phyloP scores from a whole-genome alignment of 2,329 filamentous ascomycete genomes.

The Ascochyta koolunga region DNA sequence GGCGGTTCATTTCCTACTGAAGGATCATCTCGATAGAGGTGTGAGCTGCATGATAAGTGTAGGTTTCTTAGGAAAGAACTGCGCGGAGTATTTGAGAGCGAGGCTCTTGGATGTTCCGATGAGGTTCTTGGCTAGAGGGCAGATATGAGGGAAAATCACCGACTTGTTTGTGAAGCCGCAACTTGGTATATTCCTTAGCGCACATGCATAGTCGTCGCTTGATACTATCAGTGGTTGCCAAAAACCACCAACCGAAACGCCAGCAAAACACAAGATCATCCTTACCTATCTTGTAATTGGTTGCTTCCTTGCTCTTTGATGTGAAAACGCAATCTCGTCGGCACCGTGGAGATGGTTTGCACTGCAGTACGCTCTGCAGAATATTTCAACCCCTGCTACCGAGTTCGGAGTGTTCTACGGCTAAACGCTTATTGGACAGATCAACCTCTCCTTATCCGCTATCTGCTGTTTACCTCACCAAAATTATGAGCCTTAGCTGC shows the following conservation, averaged over 20 bases:
- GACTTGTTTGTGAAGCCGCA: neutral
- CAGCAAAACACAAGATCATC: neutral
- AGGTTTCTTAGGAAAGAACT: constrained; percentile 39
- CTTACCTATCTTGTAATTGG: neutral
- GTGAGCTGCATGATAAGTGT: constrained; percentile 34
- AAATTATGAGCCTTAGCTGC: constrained; percentile 9
- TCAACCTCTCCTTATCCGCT: constrained; percentile 27
- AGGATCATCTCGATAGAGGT: constrained; percentile 34
- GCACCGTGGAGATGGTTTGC: constrained; percentile 7
- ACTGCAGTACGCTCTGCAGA: constrained; percentile 6
- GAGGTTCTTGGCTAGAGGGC: constrained; percentile 30
- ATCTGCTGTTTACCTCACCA: constrained; percentile 33
- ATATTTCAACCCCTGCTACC: constrained; percentile 5
- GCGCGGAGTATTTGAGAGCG: constrained; percentile 33
- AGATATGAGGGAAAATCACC: constrained; percentile 15
- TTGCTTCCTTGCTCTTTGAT: neutral
- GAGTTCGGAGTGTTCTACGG: constrained; percentile 7
- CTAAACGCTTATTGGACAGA: constrained; percentile 19
- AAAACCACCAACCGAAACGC: neutral
- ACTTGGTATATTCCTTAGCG: too few species aligned
- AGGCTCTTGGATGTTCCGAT: constrained; percentile 29
- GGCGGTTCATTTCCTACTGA: constrained; percentile 35
- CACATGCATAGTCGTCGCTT: neutral
- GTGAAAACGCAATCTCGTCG: neutral
- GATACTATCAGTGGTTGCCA: neutral